phyloP scores from a whole-genome alignment of 257 asterid species.

The Salvia splendens region DNA sequence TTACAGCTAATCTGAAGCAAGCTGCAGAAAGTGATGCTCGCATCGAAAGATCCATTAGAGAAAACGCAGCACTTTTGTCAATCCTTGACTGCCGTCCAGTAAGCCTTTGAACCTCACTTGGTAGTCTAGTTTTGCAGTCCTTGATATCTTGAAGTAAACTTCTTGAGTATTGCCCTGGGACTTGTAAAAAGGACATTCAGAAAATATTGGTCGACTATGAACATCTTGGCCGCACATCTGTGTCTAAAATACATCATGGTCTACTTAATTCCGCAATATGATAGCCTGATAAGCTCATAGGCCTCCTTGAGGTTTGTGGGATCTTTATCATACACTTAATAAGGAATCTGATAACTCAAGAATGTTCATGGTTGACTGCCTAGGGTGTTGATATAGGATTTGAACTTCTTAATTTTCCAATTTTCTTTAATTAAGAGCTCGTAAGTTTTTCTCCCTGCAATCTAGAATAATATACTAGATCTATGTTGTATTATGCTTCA shows the following conservation, averaged over 20 bases:
- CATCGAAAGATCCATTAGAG: constrained; percentile 95
- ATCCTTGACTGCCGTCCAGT: constrained; percentile 90
- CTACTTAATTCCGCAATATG: constrained; percentile 8
- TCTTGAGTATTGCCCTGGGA: constrained; percentile 1
- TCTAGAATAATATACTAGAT: neutral
- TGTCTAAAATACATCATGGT: constrained; percentile 15
- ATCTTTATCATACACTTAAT: constrained; percentile 13
- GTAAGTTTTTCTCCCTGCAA: neutral
- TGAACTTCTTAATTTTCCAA: too few species aligned
- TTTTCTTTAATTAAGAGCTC: neutral
- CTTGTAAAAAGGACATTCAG: constrained; percentile 13
- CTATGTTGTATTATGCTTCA: constrained; percentile 16
- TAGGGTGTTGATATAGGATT: too few species aligned
- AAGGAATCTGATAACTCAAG: constrained; percentile 8
- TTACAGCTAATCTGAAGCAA: constrained; percentile 92
- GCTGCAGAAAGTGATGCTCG: constrained; percentile 95
- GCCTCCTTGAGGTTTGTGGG: neutral
- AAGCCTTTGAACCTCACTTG: constrained; percentile 40
- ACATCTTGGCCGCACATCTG: constrained; percentile 23
- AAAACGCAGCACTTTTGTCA: constrained; percentile 77
- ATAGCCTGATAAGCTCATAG: neutral
- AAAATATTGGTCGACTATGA: neutral
- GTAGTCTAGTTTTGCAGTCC: constrained; percentile 11
- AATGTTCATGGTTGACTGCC: constrained; percentile 20
- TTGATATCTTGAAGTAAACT: constrained; percentile 18